phyloP scores from a whole-genome alignment of 139 green algal species.

The Chlamydomonas applanata region DNA sequence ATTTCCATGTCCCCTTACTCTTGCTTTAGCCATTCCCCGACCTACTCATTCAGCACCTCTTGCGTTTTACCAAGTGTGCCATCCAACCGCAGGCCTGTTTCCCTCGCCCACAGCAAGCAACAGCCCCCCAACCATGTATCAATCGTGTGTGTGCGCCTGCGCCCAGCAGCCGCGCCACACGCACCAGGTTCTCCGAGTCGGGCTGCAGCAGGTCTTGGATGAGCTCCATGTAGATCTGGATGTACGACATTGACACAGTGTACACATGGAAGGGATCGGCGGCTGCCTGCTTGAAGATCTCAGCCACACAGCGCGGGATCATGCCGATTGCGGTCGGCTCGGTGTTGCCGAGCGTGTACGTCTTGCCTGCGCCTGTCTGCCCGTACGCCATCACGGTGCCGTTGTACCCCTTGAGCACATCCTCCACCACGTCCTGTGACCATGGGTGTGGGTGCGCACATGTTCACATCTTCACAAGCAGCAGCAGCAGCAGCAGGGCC shows the following conservation, averaged over 20 bases:
- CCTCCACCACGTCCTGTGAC: conserved; percentile 65
- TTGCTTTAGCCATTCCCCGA: background rate
- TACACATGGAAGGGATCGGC: conserved; percentile 56
- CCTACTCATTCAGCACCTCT: background rate
- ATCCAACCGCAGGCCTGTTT: too few relatives aligned
- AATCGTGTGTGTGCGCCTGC: too few relatives aligned
- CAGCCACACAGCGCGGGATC: conserved; percentile 59
- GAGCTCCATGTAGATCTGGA: conserved; percentile 88
- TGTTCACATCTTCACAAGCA: too few relatives aligned
- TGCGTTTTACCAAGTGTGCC: too few relatives aligned
- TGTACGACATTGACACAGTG: conserved; percentile 75
- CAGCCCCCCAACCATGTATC: too few relatives aligned
- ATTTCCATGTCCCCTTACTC: too few relatives aligned
- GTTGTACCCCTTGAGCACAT: conserved; percentile 82
- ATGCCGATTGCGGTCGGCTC: conserved; percentile 71
- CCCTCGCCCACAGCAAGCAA: too few relatives aligned
- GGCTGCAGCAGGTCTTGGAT: conserved; percentile 82
- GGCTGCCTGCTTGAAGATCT: conserved; percentile 68
- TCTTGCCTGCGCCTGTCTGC: conserved; percentile 80
- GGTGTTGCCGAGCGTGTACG: conserved; percentile 73
- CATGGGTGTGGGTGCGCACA: conserved; percentile 51
- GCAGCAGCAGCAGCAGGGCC: too few relatives aligned
- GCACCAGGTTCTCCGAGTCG: conserved; percentile 67
- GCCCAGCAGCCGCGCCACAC: too few relatives aligned
- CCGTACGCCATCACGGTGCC: conserved; percentile 84